phyloP scores from a whole-genome alignment of 2,329 filamentous ascomycete genomes.

The Arthrobotrys iridis region DNA sequence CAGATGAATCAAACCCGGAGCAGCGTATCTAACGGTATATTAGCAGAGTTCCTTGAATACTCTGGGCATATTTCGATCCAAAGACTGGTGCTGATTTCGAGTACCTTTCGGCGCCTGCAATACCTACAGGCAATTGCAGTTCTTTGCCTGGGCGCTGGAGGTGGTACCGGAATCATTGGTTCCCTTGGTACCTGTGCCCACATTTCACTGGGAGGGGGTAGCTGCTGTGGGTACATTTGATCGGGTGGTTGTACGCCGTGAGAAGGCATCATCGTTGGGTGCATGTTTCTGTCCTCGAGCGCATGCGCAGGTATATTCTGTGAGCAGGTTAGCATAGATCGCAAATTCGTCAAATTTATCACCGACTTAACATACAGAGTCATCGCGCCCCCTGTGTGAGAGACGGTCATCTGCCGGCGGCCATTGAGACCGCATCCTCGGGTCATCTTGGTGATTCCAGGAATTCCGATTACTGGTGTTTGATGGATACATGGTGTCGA shows the following conservation, averaged over 20 bases:
- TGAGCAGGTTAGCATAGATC: neutral
- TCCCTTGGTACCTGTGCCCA: conserved; percentile 48
- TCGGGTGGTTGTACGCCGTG: conserved; percentile 40
- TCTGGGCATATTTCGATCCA: neutral
- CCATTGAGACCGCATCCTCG: conserved; percentile 49
- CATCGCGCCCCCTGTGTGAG: conserved; percentile 34
- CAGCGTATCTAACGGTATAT: conserved; percentile 73
- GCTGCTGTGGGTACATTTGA: conserved; percentile 46
- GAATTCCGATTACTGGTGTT: conserved; percentile 42
- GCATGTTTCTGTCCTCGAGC: conserved; percentile 50
- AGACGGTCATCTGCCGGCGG: conserved; percentile 33
- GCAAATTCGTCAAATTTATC: neutral
- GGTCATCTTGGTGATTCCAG: conserved; percentile 51
- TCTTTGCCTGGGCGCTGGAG: conserved; percentile 68
- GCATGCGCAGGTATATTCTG: conserved; percentile 25
- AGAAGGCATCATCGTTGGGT: conserved; percentile 43
- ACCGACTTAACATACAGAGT: conserved; percentile 19
- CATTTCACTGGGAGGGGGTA: conserved; percentile 49
- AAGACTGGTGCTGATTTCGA: neutral
- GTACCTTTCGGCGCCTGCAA: conserved; percentile 70
- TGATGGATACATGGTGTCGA: conserved; percentile 43
- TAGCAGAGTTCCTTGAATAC: conserved; percentile 10
- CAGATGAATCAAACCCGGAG: conserved; percentile 77
- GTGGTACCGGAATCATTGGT: conserved; percentile 51
- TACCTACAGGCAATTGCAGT: conserved; percentile 72